Evolutionary conservation across 805 yeast genomes (phyloP).

Genomic region (Wickerhamiella sorbophila): DNA sequence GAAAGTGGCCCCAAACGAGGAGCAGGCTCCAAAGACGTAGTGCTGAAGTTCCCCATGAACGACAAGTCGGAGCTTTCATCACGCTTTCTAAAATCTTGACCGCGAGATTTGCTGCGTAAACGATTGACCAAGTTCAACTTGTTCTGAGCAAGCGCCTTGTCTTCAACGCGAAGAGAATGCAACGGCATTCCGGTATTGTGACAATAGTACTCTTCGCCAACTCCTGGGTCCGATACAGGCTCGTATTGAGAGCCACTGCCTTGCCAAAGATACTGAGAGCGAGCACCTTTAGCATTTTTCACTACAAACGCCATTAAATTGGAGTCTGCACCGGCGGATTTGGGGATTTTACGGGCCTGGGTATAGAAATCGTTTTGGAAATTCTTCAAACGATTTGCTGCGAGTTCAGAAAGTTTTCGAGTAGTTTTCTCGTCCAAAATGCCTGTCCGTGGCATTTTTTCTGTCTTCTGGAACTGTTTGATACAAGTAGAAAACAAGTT

Average conservation of each 20-base stretch:
- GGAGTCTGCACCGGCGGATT: slow-evolving; percentile 17
- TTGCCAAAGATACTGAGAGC: slow-evolving; percentile 18
- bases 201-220: not conserved
- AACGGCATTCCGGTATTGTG: slow-evolving; percentile 7
- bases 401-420: slow-evolving; percentile 29
- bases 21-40: not conserved
- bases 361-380: not conserved
- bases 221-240: not conserved
- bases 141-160: not conserved
- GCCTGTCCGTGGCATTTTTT: slow-evolving; percentile 36
- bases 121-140: not conserved
- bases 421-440: slow-evolving; percentile 45
- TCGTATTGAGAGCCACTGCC: slow-evolving; percentile 11
- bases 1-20: not conserved
- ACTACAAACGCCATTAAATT: slow-evolving; percentile 13
- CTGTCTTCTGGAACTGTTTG: slow-evolving; percentile 64
- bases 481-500: slow-evolving; percentile 54
- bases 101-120: not conserved
- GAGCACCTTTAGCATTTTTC: slow-evolving; percentile 14
- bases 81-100: not conserved
- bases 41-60: not conserved
- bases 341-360: slow-evolving; percentile 14
- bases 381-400: not conserved
- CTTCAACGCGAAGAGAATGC: not conserved
- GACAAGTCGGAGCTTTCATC: not conserved